Percentiles rank a stretch among this genome's conserved stretches.
Conservation (phyloP, 2,329 filamentous ascomycete species). For the Aspergillus sp. region DNA sequence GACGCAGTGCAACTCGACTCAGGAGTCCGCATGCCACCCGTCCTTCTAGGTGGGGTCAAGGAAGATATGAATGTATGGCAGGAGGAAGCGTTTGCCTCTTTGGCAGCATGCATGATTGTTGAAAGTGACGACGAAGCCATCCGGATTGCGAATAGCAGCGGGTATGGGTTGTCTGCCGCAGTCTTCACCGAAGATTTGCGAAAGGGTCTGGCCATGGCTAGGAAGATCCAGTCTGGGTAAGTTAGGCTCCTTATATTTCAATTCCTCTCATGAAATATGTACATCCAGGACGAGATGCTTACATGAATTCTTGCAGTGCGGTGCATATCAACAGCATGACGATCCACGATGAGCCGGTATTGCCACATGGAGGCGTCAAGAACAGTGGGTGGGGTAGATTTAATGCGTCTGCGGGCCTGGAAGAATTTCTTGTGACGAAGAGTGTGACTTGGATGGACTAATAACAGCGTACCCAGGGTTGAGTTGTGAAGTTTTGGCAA, state of each 20-base stretch:
- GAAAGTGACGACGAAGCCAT: constrained; percentile 64
- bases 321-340: constrained; percentile 68
- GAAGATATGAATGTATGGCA: constrained; percentile 71
- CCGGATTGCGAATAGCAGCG: constrained; percentile 72
- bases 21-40: constrained; percentile 56
- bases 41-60: constrained; percentile 66
- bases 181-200: constrained; percentile 71
- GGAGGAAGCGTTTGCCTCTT: constrained; percentile 73
- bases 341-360: constrained; percentile 60
- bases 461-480: not conserved
- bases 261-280: not conserved
- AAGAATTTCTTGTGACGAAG: constrained; percentile 64
- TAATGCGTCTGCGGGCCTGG: constrained; percentile 52
- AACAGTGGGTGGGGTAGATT: constrained; percentile 61
- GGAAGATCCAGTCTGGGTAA: constrained; percentile 62
- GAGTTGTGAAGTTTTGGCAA: not conserved
- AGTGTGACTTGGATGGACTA: constrained; percentile 58
- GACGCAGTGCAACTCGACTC: constrained; percentile 13
- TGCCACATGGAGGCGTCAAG: constrained; percentile 66
- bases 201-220: constrained; percentile 57
- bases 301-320: constrained; percentile 22
- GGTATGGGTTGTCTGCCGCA: constrained; percentile 69
- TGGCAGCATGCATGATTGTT: constrained; percentile 66
- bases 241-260: constrained; percentile 26
- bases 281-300: not conserved